Conservation (phyloP, 2,329 filamentous ascomycete species). For the Nemania sp. region DNA sequence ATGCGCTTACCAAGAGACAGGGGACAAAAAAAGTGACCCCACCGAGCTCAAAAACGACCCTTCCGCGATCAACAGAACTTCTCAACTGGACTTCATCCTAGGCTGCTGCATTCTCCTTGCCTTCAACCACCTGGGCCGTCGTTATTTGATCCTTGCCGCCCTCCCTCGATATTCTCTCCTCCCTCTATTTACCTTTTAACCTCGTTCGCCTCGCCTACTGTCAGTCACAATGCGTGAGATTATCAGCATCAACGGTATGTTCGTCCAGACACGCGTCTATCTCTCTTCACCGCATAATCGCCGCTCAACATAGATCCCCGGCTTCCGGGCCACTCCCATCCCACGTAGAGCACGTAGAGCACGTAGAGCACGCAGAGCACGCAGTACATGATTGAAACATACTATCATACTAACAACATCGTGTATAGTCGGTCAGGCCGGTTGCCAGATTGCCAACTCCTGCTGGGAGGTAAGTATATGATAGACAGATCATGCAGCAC, state of each 20-base stretch:
- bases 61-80: constrained; percentile 32
- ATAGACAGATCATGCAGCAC: constrained; percentile 6
- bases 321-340: constrained; percentile 23
- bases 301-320: constrained; percentile 31
- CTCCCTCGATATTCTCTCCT: constrained; percentile 28
- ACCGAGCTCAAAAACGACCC: constrained; percentile 32
- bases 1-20: constrained; percentile 37
- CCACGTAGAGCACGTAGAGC: constrained; percentile 5
- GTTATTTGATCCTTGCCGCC: constrained; percentile 27
- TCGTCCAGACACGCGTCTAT: constrained; percentile 43
- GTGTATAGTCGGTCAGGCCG: constrained; percentile 91
- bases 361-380: constrained; percentile 4
- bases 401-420: constrained; percentile 57
- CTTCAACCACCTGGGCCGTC: constrained; percentile 30
- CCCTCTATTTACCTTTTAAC: constrained; percentile 40
- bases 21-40: constrained; percentile 37
- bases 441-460: constrained; percentile 99
- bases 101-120: constrained; percentile 27
- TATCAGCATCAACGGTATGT: constrained; percentile 96
- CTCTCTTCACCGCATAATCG: constrained; percentile 50
- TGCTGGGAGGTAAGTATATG: constrained; percentile 93
- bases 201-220: constrained; percentile 42
- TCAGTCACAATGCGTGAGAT: constrained; percentile 95
- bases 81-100: constrained; percentile 30
- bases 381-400: constrained; percentile 1